Conservation (phyloP, 306 rosid genomes). For the Gleditsia sinensis region DNA sequence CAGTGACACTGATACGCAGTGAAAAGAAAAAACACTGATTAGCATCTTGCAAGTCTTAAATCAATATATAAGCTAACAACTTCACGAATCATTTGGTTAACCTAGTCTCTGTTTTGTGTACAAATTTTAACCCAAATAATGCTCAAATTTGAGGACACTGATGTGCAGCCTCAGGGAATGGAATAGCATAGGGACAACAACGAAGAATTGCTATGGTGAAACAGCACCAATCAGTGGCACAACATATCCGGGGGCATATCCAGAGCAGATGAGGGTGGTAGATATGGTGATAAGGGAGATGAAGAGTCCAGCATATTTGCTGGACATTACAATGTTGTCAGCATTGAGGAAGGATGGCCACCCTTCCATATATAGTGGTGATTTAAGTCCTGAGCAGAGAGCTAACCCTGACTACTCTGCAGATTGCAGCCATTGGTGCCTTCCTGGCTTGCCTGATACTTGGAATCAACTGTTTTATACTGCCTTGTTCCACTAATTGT, state of each 20-base stretch:
- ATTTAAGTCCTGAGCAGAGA: conserved; percentile 72
- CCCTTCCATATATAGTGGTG: conserved; percentile 89
- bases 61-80: too few species aligned
- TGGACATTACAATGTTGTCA: conserved; percentile 83
- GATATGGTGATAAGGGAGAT: conserved; percentile 71
- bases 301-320: conserved; percentile 61
- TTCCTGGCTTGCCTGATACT: conserved; percentile 93
- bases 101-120: too few species aligned
- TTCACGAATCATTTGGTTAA: too few species aligned
- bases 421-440: conserved; percentile 99
- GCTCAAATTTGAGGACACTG: background rate
- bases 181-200: conserved; percentile 46
- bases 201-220: conserved; percentile 86
- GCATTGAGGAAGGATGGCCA: conserved; percentile 86
- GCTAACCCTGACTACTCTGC: conserved; percentile 74
- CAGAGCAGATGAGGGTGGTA: conserved; percentile 81
- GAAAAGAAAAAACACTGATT: background rate
- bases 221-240: conserved; percentile 59
- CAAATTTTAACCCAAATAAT: background rate
- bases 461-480: conserved; percentile 86
- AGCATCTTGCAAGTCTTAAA: background rate
- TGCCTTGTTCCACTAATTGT: conserved; percentile 52
- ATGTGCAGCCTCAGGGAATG: conserved; percentile 79
- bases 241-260: conserved; percentile 53
- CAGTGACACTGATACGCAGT: too few species aligned